phyloP scores from a whole-genome alignment of 179 eudicot genomes.

The Silene coronaria region DNA sequence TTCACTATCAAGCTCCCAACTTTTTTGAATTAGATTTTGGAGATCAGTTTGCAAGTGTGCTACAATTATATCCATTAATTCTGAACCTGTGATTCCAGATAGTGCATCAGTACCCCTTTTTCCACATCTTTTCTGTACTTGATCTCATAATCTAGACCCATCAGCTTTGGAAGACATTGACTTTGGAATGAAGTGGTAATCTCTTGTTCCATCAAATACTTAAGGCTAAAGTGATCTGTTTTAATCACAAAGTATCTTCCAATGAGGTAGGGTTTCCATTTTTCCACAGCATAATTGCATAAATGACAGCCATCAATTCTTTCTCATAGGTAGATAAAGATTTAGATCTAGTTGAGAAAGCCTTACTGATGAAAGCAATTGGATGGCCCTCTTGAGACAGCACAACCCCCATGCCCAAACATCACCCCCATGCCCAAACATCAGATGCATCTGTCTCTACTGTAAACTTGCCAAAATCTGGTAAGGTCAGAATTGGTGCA shows the following conservation, averaged over 20 bases:
- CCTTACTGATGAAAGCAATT: too few relatives aligned
- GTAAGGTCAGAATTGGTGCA: too few relatives aligned
- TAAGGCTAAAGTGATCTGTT: slow-evolving; percentile 1
- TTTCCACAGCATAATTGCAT: slow-evolving; percentile 10
- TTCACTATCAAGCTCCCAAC: neutral
- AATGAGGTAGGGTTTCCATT: slow-evolving; percentile 11
- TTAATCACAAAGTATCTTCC: too few relatives aligned
- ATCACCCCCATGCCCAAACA: too few relatives aligned
- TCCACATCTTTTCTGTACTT: slow-evolving; percentile 3
- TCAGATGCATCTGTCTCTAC: too few relatives aligned
- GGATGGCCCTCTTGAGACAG: too few relatives aligned
- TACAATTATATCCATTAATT: neutral
- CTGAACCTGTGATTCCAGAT: neutral
- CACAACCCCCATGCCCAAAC: too few relatives aligned
- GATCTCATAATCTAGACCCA: neutral
- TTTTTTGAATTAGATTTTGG: neutral
- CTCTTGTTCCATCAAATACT: neutral
- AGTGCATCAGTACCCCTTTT: slow-evolving; percentile 14
- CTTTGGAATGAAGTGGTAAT: neutral
- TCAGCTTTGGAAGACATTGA: too few relatives aligned
- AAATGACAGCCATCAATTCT: too few relatives aligned
- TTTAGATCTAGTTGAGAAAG: too few relatives aligned
- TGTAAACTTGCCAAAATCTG: too few relatives aligned
- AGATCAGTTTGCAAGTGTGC: neutral
- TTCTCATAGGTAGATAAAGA: too few relatives aligned